phyloP scores from a whole-genome alignment of 2,329 filamentous ascomycete genomes.

The Epichloe scottii region DNA sequence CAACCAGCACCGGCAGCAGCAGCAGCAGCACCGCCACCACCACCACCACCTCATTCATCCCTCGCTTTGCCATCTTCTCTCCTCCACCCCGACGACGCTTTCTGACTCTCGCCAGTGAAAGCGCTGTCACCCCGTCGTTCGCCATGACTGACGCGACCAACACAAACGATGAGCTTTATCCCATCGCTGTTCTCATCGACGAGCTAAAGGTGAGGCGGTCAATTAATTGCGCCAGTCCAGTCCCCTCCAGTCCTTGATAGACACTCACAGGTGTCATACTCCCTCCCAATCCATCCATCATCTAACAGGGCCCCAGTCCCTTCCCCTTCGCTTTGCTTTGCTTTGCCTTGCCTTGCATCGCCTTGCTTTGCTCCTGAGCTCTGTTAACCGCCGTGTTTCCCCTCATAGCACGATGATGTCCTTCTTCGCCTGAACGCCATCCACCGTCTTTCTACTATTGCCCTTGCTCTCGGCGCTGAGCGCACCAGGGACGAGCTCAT shows the following conservation, averaged over 20 bases:
- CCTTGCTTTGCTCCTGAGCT: slow-evolving; percentile 4
- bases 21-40: background rate
- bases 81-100: slow-evolving; percentile 4
- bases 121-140: slow-evolving; percentile 27
- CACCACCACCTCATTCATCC: slow-evolving; percentile 3
- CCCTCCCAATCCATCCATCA: slow-evolving; percentile 6
- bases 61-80: slow-evolving; percentile 4
- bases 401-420: slow-evolving; percentile 83
- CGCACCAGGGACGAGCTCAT: slow-evolving; percentile 97
- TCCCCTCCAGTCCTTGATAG: background rate
- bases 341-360: background rate
- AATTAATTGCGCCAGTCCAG: slow-evolving; percentile 1
- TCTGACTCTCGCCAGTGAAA: slow-evolving; percentile 12
- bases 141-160: slow-evolving; percentile 81
- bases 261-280: background rate
- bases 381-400: slow-evolving; percentile 14
- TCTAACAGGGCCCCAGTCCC: slow-evolving; percentile 5
- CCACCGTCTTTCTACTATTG: slow-evolving; percentile 94
- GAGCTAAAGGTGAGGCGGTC: slow-evolving; percentile 75
- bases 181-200: slow-evolving; percentile 98
- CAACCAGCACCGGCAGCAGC: background rate
- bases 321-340: slow-evolving; percentile 4
- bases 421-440: slow-evolving; percentile 96
- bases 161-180: slow-evolving; percentile 97
- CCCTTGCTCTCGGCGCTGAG: slow-evolving; percentile 87